A percentile compares a stretch with the other conserved stretches of the same genome.
Conservation (phyloP, 306 rosid species). For the Psophocarpus tetragonolobus region DNA sequence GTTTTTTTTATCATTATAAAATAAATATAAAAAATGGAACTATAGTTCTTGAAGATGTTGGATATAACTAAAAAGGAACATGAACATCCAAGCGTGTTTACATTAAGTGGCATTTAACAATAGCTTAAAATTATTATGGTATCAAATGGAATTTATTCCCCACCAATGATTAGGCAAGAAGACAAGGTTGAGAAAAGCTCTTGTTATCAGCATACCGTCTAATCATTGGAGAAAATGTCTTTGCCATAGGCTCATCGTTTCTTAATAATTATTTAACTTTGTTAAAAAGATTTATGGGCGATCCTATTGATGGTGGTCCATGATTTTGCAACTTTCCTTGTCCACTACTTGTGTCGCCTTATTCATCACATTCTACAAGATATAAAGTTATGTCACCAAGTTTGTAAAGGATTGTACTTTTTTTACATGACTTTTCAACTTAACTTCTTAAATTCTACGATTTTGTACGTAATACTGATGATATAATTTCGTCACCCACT, state of each 20-base stretch:
- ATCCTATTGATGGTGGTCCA: constrained; percentile 50
- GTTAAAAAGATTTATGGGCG: constrained; percentile 39
- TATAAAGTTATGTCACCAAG: constrained; percentile 27
- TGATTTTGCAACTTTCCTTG: constrained; percentile 40
- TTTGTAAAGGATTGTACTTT: constrained; percentile 4
- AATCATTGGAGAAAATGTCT: constrained; percentile 51
- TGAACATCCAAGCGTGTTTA: constrained; percentile 14
- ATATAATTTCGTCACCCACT: constrained; percentile 30
- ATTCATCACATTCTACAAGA: constrained; percentile 20
- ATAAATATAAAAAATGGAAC: neutral
- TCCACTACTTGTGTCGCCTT: constrained; percentile 24
- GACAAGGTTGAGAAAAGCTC: constrained; percentile 42
- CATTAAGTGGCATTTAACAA: constrained; percentile 17
- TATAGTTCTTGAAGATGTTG: neutral
- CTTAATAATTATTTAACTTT: constrained; percentile 46
- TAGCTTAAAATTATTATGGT: constrained; percentile 28
- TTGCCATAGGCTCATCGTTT: constrained; percentile 33
- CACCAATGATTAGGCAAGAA: constrained; percentile 39
- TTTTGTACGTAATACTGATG: constrained; percentile 35
- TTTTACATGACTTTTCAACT: constrained; percentile 27
- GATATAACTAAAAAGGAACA: neutral
- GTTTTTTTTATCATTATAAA: neutral
- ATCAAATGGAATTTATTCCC: constrained; percentile 41
- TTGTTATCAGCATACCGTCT: constrained; percentile 35
- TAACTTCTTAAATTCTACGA: neutral